Conservation (phyloP, 371 early-diverging fungal genomes). For the Zychaea mexicana region DNA sequence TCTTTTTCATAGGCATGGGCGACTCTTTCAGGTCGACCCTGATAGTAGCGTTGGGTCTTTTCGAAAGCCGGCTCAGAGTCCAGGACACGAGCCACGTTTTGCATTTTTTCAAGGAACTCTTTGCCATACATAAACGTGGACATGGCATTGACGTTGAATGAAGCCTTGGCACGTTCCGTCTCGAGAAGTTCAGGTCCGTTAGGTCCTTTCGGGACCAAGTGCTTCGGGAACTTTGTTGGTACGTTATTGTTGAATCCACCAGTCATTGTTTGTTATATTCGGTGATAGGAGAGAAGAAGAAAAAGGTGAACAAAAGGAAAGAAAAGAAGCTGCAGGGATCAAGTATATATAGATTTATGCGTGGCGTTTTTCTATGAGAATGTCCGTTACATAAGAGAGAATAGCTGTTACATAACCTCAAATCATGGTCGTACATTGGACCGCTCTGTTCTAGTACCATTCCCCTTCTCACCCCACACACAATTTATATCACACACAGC, state of each 20-base stretch:
- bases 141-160: constrained; percentile 51
- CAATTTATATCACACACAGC: background rate
- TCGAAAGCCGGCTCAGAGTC: constrained; percentile 62
- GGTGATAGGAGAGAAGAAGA: background rate
- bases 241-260: constrained; percentile 27
- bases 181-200: constrained; percentile 56
- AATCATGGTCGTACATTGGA: background rate
- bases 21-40: constrained; percentile 52
- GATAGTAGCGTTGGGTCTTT: constrained; percentile 55
- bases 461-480: background rate
- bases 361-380: background rate
- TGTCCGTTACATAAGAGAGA: background rate
- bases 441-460: background rate
- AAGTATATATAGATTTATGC: background rate
- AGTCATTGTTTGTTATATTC: background rate
- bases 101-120: constrained; percentile 47
- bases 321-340: background rate
- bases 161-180: constrained; percentile 54
- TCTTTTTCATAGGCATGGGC: constrained; percentile 50
- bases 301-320: constrained; percentile 1
- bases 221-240: constrained; percentile 48
- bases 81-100: constrained; percentile 48
- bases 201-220: constrained; percentile 53
- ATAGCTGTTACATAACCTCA: background rate
- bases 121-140: constrained; percentile 55